Conservation (phyloP, 805 yeast genomes). For the Candida methanosorbosa region DNA sequence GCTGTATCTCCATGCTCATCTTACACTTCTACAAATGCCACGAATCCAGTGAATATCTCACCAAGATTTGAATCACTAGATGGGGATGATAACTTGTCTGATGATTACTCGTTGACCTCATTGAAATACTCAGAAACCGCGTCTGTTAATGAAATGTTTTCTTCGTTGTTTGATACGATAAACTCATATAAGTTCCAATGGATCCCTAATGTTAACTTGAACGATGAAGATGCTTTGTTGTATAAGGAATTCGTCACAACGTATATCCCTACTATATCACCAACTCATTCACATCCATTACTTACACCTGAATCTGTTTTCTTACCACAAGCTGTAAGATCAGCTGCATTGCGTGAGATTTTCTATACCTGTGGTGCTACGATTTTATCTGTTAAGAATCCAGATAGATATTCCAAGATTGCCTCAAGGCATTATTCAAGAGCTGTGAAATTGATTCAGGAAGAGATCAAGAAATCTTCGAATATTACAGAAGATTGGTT, state of each 20-base stretch:
- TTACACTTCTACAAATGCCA: neutral
- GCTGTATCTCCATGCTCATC: neutral
- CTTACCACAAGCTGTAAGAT: conserved; percentile 19
- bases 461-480: conserved; percentile 8
- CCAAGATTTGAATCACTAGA: no score
- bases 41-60: neutral
- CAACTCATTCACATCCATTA: conserved; percentile 25
- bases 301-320: conserved; percentile 26
- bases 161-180: conserved; percentile 12
- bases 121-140: no score
- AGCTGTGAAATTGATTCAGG: conserved; percentile 14
- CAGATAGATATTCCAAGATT: conserved; percentile 11
- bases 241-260: conserved; percentile 22
- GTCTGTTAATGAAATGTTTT: conserved; percentile 17
- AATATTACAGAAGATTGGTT: conserved; percentile 29
- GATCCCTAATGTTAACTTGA: conserved; percentile 8
- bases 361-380: conserved; percentile 32
- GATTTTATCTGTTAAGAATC: conserved; percentile 23
- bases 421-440: conserved; percentile 17
- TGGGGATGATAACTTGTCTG: neutral
- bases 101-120: neutral
- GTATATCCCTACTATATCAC: conserved; percentile 25
- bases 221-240: conserved; percentile 7
- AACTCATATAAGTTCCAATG: conserved; percentile 5
- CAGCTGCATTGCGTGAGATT: conserved; percentile 22